phyloP scores from a whole-genome alignment of 768 basidiomycete species.

The Mycena capillaripes region DNA sequence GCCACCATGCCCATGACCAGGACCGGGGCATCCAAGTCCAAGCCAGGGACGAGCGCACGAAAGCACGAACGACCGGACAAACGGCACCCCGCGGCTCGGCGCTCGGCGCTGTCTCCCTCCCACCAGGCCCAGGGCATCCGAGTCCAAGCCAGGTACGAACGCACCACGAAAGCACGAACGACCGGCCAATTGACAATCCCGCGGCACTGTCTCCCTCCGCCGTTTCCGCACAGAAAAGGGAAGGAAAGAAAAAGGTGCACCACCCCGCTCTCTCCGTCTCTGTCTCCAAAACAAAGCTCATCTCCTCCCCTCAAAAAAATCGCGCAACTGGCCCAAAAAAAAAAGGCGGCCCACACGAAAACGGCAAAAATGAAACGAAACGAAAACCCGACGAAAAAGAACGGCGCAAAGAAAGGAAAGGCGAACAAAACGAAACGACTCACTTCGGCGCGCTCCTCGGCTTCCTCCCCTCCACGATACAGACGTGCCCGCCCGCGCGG shows the following conservation, averaged over 20 bases:
- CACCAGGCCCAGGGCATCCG: too few species aligned
- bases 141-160: too few species aligned
- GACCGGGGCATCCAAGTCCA: background rate
- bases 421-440: conserved; percentile 45
- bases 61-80: background rate
- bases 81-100: background rate
- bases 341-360: background rate
- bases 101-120: background rate
- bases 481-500: conserved; percentile 77
- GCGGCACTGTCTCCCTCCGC: too few species aligned
- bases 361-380: background rate
- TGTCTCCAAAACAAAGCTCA: too few species aligned
- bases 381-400: background rate
- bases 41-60: background rate
- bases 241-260: too few species aligned
- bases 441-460: conserved; percentile 86
- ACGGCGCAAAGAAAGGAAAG: background rate
- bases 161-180: too few species aligned
- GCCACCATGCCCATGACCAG: background rate
- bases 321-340: too few species aligned
- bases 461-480: conserved; percentile 88
- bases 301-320: too few species aligned
- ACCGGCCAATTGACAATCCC: too few species aligned
- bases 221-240: too few species aligned
- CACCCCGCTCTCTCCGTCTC: too few species aligned